These are phyloP conservation scores for Dichotomocladium elegans DNA, from an alignment of 371 early-diverging fungal species.

Conservation along the genomic window DNA sequence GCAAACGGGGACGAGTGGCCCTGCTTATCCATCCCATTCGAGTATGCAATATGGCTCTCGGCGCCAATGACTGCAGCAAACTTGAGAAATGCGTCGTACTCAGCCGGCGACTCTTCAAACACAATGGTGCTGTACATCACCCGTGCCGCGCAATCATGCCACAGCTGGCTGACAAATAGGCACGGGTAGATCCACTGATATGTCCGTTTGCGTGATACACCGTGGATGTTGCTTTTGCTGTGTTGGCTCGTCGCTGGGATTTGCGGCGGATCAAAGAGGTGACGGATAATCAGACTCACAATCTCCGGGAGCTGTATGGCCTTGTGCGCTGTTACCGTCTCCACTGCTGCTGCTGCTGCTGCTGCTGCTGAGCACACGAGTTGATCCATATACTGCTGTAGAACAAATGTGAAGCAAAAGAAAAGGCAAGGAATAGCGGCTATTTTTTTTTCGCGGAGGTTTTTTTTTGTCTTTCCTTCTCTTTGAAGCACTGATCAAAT, in stretches of 20 bases:
- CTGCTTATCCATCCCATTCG: neutral
- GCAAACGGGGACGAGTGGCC: neutral
- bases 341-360: neutral
- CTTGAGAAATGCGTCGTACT: conserved; percentile 8
- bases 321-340: conserved; percentile 10
- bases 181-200: conserved; percentile 22
- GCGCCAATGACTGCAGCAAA: conserved; percentile 5
- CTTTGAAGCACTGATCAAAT: conserved; percentile 1
- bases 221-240: neutral
- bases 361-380: too few relatives aligned
- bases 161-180: conserved; percentile 35
- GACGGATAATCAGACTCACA: conserved; percentile 26
- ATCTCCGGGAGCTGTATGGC: conserved; percentile 35
- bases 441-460: neutral
- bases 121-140: conserved; percentile 25
- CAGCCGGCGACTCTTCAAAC: conserved; percentile 27
- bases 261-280: too few relatives aligned
- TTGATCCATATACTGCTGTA: neutral
- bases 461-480: conserved; percentile 4
- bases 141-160: conserved; percentile 36
- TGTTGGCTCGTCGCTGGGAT: conserved; percentile 2
- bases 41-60: neutral
- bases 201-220: conserved; percentile 6
- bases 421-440: neutral
- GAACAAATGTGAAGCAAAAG: neutral